A percentile compares a stretch with the other conserved stretches of the same genome.
Conservation (phyloP, 2,329 filamentous ascomycete genomes). For the Stemphylium vesicarium region DNA sequence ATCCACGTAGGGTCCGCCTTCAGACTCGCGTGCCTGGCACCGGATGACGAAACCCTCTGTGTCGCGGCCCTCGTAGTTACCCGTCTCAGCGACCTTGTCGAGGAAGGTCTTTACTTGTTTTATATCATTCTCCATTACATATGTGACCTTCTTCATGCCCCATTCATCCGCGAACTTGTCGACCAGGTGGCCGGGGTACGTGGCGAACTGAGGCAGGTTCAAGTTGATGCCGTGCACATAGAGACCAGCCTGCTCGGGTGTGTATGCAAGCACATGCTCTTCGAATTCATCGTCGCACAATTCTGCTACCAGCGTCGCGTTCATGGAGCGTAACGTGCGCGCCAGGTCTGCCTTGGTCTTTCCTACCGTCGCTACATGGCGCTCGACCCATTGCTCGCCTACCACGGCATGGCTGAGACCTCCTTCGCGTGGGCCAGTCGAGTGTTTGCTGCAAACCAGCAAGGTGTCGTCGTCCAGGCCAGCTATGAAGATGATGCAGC, state of each 20-base stretch:
- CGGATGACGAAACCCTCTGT: slow-evolving; percentile 97
- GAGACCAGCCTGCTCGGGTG: slow-evolving; percentile 79
- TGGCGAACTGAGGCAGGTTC: slow-evolving; percentile 90
- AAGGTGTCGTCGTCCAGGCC: slow-evolving; percentile 88
- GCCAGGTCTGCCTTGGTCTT: slow-evolving; percentile 82
- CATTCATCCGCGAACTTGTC: slow-evolving; percentile 88
- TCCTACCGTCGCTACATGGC: slow-evolving; percentile 77
- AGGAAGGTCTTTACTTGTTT: slow-evolving; percentile 78
- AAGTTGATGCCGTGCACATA: slow-evolving; percentile 97
- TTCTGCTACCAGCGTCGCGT: slow-evolving; percentile 93
- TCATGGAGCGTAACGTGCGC: slow-evolving; percentile 74
- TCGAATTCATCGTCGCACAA: slow-evolving; percentile 96
- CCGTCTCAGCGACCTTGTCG: slow-evolving; percentile 83
- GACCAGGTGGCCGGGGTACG: slow-evolving; percentile 81
- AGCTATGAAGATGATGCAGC: slow-evolving; percentile 98
- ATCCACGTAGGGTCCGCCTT: slow-evolving; percentile 69
- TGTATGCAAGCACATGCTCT: slow-evolving; percentile 93
- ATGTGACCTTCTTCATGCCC: slow-evolving; percentile 91
- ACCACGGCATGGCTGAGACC: slow-evolving; percentile 81
- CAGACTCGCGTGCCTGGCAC: slow-evolving; percentile 70
- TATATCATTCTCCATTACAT: slow-evolving; percentile 77
- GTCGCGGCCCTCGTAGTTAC: slow-evolving; percentile 86
- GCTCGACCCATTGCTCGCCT: slow-evolving; percentile 82
- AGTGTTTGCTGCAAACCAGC: slow-evolving; percentile 98
- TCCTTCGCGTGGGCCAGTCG: slow-evolving; percentile 80